Conservation (phyloP, 352 stramenopile genomes). For the Phytophthora capsici region DNA sequence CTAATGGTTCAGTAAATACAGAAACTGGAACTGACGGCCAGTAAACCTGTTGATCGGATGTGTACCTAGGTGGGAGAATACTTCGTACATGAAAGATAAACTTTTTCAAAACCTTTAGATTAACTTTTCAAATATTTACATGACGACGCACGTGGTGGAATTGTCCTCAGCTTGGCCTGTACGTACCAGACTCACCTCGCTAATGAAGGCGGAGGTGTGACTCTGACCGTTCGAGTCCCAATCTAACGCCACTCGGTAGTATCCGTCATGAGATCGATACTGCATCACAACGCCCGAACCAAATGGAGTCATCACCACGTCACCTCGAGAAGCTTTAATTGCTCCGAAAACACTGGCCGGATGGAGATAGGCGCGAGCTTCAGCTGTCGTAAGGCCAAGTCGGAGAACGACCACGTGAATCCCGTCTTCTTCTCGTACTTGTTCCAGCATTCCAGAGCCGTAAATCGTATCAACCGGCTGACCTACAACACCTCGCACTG, state of each 20-base stretch:
- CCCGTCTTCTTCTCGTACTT: conserved; percentile 66
- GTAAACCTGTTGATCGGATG: no score
- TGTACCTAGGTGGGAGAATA: neutral
- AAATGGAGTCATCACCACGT: conserved; percentile 83
- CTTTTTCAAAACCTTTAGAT: neutral
- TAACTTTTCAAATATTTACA: conserved; percentile 49
- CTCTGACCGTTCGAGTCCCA: conserved; percentile 62
- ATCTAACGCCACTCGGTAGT: conserved; percentile 77
- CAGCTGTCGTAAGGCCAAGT: conserved; percentile 52
- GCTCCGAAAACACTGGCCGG: conserved; percentile 52
- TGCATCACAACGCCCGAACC: conserved; percentile 74
- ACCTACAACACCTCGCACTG: conserved; percentile 63
- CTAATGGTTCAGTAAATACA: no score
- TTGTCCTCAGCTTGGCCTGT: conserved; percentile 64
- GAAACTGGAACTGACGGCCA: no score
- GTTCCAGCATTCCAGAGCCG: conserved; percentile 67
- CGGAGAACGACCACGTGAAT: conserved; percentile 76
- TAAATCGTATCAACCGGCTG: conserved; percentile 71
- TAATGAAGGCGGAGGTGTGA: conserved; percentile 72
- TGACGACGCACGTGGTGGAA: conserved; percentile 66
- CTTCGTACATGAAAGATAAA: no score
- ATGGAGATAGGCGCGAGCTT: conserved; percentile 73
- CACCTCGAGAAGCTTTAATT: conserved; percentile 75
- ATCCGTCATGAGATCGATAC: conserved; percentile 63
- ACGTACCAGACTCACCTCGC: conserved; percentile 61